Evolutionary conservation across 768 basidiomycete species (phyloP).

Genomic region (Glaciozyma antarctica): DNA sequence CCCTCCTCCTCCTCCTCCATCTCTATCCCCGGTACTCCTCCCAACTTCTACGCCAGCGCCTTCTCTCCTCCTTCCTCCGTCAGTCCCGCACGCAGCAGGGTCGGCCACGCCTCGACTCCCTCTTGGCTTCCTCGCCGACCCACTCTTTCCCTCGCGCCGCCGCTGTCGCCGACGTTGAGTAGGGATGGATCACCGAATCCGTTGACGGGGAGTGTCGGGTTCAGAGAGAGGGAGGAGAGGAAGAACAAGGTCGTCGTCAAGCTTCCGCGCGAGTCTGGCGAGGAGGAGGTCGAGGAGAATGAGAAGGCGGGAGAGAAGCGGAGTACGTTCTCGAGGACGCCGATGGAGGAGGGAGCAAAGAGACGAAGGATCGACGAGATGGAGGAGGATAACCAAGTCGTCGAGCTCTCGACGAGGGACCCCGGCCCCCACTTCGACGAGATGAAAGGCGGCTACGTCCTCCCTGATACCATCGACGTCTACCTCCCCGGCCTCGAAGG

Average conservation of each 20-base stretch:
- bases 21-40: no score
- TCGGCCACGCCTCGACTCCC: slow-evolving; percentile 12
- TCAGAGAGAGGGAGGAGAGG: slow-evolving; percentile 3
- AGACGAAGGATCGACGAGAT: neutral
- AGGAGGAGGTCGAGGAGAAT: neutral
- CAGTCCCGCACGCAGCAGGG: neutral
- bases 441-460: slow-evolving; percentile 1
- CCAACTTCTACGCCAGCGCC: no score
- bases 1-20: no score
- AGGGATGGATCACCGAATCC: neutral
- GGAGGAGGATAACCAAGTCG: neutral
- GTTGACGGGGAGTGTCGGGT: neutral
- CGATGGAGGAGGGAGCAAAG: neutral
- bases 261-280: neutral
- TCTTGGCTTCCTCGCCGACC: slow-evolving; percentile 7
- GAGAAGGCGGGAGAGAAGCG: neutral
- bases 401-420: slow-evolving; percentile 2
- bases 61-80: no score
- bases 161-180: neutral
- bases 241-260: slow-evolving; percentile 17
- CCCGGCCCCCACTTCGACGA: neutral
- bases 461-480: slow-evolving; percentile 11
- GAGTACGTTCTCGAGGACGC: neutral
- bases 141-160: neutral
- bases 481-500: slow-evolving; percentile 13